phyloP scores from a whole-genome alignment of 345 rosid genomes.

The Eucalyptus curtisii region DNA sequence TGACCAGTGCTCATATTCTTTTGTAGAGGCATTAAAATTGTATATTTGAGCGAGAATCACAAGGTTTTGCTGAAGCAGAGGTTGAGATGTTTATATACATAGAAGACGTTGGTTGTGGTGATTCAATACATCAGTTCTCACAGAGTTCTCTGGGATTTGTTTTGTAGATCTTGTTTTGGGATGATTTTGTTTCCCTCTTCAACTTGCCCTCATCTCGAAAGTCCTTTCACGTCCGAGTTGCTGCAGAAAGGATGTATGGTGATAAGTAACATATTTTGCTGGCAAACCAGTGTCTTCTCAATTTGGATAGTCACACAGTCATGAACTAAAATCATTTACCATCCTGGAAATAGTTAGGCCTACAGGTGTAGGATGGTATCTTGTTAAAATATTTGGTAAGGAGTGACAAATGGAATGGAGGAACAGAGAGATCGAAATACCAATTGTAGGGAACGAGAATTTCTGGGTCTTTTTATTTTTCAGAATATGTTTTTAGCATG shows the following conservation, averaged over 20 bases:
- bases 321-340: not conserved
- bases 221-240: not conserved
- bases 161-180: not conserved
- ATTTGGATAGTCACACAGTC: not conserved
- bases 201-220: not conserved
- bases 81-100: not conserved
- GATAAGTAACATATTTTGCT: not conserved
- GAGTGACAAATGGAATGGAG: not conserved
- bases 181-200: not conserved
- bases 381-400: not conserved
- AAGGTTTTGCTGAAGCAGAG: not conserved
- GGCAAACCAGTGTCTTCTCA: not conserved
- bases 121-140: not conserved
- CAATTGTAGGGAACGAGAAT: not conserved
- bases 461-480: not conserved
- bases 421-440: not conserved
- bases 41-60: not conserved
- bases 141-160: not conserved
- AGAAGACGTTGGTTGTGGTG: not conserved
- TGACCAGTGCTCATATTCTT: not conserved
- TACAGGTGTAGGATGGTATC: not conserved
- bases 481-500: not conserved
- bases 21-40: not conserved
- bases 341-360: not conserved
- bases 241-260: not conserved